Evolutionary conservation across 2,329 filamentous ascomycete genomes (phyloP).

Genomic region (Trichophyton equinum): DNA sequence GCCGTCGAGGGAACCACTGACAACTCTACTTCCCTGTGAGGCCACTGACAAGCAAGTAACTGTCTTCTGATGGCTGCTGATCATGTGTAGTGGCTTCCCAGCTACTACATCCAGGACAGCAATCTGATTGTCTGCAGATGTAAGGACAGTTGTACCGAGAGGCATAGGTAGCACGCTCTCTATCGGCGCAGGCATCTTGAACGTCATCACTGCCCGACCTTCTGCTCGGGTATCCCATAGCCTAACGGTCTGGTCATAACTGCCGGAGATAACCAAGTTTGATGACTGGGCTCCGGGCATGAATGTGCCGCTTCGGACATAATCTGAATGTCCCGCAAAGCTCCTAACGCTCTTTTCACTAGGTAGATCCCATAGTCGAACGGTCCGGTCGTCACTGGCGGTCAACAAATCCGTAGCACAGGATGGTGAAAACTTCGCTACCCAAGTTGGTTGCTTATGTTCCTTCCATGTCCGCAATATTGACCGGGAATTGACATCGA

Average conservation of each 20-base stretch:
- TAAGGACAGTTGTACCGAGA: slow-evolving; percentile 73
- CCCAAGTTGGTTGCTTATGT: slow-evolving; percentile 89
- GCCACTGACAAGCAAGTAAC: slow-evolving; percentile 78
- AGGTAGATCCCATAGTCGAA: slow-evolving; percentile 87
- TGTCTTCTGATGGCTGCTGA: slow-evolving; percentile 95
- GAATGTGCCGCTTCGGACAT: slow-evolving; percentile 77
- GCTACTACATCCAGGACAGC: slow-evolving; percentile 87
- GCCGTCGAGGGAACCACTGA: slow-evolving; percentile 83
- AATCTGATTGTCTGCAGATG: slow-evolving; percentile 73
- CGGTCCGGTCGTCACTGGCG: slow-evolving; percentile 82
- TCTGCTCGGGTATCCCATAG: slow-evolving; percentile 81
- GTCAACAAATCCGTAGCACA: slow-evolving; percentile 79
- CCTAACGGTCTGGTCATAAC: slow-evolving; percentile 86
- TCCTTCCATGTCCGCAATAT: slow-evolving; percentile 92
- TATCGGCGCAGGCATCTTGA: slow-evolving; percentile 83
- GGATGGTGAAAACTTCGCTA: slow-evolving; percentile 80
- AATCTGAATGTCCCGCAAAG: slow-evolving; percentile 81
- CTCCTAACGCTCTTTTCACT: slow-evolving; percentile 61
- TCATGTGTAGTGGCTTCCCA: slow-evolving; percentile 70
- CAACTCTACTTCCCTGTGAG: slow-evolving; percentile 64
- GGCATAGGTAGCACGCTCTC: slow-evolving; percentile 81
- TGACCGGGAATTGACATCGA: slow-evolving; percentile 76
- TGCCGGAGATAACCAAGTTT: slow-evolving; percentile 72
- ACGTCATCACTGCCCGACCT: slow-evolving; percentile 65
- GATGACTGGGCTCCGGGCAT: slow-evolving; percentile 55